Base-by-base conservation (phyloP, 768 basidiomycete species). In the Phaeotremella fagi region DNA sequence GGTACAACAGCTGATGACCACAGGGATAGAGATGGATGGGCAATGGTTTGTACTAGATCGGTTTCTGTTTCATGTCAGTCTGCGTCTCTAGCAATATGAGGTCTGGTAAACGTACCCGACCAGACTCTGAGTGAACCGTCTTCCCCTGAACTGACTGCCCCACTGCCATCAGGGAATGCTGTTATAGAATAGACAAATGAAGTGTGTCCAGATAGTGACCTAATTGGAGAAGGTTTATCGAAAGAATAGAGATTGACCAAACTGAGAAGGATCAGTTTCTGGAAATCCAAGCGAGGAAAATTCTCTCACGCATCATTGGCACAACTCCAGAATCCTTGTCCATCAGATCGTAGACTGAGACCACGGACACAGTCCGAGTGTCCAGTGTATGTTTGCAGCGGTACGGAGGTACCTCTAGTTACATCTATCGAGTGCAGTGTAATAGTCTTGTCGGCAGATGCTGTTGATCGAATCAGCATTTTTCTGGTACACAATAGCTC, bases 21-120 rank as follows among this genome's bases (percentile, higher is more conserved):
- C 1, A 99, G 88, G n/a, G 94, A 97, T 51, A 94, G 88, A 6
- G 90, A 90, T 5, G 95, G 91, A 67, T 95, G 90, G 9, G 88
- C 82, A 55, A 99, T 83, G 9, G 86, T 87, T 74, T 99, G 94
- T 4, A 81, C 75, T 61, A 88, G 88, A 73, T 90, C 88, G 14
- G 88, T 91, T 60, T 90, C 92, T 88, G 60, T 27, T 12, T 31
- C 44, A 25, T n/a, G 15, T 38, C 41, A 11, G 25, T 27, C 33
- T 26, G 48, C 15, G 22, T 7, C 38, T 12, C 18, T 1, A 33
- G 7, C 31, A 16, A 33, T 16, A 7, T 7, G 7, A 7, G 16
- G 7, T 33, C 31, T 33, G 35, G 44, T 28, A 16, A 20, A 35
- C 82, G 54, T 64, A 86, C 88, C 87, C 76, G 82, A 81, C 95